Base-by-base conservation (phyloP, 2,329 filamentous ascomycete species). In the Stachybotrys chartarum region DNA sequence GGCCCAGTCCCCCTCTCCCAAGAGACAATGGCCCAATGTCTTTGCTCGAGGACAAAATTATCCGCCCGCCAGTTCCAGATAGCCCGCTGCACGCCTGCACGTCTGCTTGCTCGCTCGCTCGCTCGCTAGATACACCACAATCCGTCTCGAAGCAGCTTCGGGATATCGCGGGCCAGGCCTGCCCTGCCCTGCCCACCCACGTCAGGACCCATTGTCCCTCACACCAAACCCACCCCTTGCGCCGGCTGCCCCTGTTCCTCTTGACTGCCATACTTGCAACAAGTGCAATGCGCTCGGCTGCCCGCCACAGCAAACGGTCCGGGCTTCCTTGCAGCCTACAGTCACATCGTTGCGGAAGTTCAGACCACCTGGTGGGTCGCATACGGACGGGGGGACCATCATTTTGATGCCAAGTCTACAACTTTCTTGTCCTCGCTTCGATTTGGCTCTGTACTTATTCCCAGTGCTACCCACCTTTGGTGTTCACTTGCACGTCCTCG, bases 171-270 rank as follows among this genome's bases (percentile, higher is more conserved):
- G 35, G 35, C 35, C 14, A 14, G 10, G 35, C 10, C 35, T 42
- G 35, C 35, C 35, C 35, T 42, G 35, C 35, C 35, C 35, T 10
- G 35, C 8, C 35, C 35, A 42, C 35, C 35, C 35, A 42, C 35
- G 35, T 42, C 35, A 10, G 35, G 35, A 42, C 35, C 35, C 35
- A 14, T 42, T 42, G 10, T 42, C 53, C 53, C 47, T 51, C 53
- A 51, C 55, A 55, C 52, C 58, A 54, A 58, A 39, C 56, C 55
- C 49, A 44, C 46, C 56, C 55, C 62, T 52, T 64, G 59, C 62
- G 61, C 61, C 61, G 35, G 14, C 35, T 42, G 35, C 35, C 35
- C 35, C 35, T 42, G 35, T 42, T 42, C 35, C 35, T 42, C 10
- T 42, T 14, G 35, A 42, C 14, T 42, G 35, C 35, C 35, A 42